Percentiles rank a stretch among this genome's conserved stretches.
phyloP scores from a whole-genome alignment of 129 eudicot species.

The Escallonia herrerae region DNA sequence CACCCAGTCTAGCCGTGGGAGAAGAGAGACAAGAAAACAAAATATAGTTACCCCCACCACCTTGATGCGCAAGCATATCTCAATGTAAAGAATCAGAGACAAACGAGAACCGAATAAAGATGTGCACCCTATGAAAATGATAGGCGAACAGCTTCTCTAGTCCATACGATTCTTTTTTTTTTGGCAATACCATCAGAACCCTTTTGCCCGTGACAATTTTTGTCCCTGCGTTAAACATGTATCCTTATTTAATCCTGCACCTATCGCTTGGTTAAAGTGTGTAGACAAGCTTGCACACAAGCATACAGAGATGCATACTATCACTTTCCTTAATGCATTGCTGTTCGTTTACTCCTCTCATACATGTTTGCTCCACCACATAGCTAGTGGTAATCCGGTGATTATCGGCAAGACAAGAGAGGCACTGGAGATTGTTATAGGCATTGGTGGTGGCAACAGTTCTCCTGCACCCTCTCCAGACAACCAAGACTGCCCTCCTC shows the following conservation, averaged over 20 bases:
- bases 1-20: too few species aligned
- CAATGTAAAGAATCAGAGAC: neutral
- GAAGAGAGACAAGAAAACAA: too few species aligned
- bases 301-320: too few species aligned
- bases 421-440: conserved; percentile 29
- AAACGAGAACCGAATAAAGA: neutral
- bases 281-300: too few species aligned
- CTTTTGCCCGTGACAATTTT: neutral
- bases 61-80: neutral
- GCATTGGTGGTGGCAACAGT: conserved; percentile 13
- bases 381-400: neutral
- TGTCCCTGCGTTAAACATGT: too few species aligned
- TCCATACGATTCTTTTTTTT: too few species aligned
- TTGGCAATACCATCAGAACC: neutral
- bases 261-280: too few species aligned
- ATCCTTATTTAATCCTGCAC: too few species aligned
- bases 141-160: neutral
- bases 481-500: neutral
- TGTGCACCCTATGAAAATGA: neutral
- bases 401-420: conserved; percentile 7
- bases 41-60: neutral
- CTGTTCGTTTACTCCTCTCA: neutral
- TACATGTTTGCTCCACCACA: neutral
- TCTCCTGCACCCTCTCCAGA: too few species aligned
- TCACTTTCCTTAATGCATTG: too few species aligned